Evolutionary conservation across 2,329 filamentous ascomycete genomes (phyloP).

Genomic region (Mycosphaerelloides madeirae): DNA sequence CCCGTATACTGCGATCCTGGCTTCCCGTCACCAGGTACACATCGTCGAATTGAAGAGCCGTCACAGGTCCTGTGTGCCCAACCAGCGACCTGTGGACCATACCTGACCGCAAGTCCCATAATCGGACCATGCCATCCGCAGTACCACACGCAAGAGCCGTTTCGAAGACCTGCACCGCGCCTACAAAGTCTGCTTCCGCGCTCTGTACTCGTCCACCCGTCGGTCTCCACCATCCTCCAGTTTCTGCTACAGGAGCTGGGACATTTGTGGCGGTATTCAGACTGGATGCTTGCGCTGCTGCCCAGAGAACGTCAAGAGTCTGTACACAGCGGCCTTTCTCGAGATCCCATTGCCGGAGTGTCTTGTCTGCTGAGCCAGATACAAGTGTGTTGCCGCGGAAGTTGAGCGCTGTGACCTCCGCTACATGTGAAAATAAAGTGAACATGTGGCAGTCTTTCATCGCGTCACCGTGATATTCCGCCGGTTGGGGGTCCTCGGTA

Average conservation of each 20-base stretch:
- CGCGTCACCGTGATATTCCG: slow-evolving; percentile 62
- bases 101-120: slow-evolving; percentile 94
- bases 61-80: slow-evolving; percentile 91
- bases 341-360: slow-evolving; percentile 93
- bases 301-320: slow-evolving; percentile 96
- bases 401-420: slow-evolving; percentile 89
- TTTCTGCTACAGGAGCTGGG: slow-evolving; percentile 8
- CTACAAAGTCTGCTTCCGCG: slow-evolving; percentile 81
- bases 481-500: slow-evolving; percentile 15
- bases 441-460: slow-evolving; percentile 89
- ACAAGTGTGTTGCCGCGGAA: slow-evolving; percentile 86
- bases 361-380: slow-evolving; percentile 96
- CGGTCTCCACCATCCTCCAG: slow-evolving; percentile 64
- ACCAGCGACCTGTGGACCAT: slow-evolving; percentile 96
- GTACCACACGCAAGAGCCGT: slow-evolving; percentile 93
- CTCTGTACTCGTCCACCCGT: slow-evolving; percentile 54
- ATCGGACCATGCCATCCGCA: slow-evolving; percentile 90
- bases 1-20: slow-evolving; percentile 84
- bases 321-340: slow-evolving; percentile 96
- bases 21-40: slow-evolving; percentile 91
- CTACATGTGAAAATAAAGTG: slow-evolving; percentile 83
- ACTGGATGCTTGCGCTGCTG: slow-evolving; percentile 72
- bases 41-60: slow-evolving; percentile 92
- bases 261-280: slow-evolving; percentile 44
- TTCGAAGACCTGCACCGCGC: slow-evolving; percentile 91